Evolutionary conservation across 768 basidiomycete species (phyloP).

Genomic region (Trametes meyenii): DNA sequence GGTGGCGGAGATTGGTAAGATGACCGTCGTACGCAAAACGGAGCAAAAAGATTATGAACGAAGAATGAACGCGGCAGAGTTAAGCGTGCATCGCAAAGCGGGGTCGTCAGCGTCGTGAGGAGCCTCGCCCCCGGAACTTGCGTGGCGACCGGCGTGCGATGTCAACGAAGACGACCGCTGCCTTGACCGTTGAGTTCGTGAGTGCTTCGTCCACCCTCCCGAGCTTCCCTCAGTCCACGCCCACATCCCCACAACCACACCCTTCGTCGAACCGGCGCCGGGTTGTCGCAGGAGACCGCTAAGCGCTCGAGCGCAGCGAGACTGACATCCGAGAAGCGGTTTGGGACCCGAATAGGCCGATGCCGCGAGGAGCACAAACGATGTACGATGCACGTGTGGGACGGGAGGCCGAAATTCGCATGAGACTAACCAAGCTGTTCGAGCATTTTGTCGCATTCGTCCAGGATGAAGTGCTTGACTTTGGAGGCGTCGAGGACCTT

Average conservation of each 20-base stretch:
- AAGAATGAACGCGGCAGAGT: slow-evolving; percentile 12
- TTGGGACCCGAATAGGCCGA: slow-evolving; percentile 31
- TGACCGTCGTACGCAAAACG: slow-evolving; percentile 24
- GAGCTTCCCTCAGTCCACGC: slow-evolving; percentile 16
- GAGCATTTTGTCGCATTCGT: slow-evolving; percentile 99
- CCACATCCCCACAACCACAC: slow-evolving; percentile 28
- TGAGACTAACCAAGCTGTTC: slow-evolving; percentile 99
- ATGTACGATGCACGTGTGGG: slow-evolving; percentile 40
- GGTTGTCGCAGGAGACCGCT: slow-evolving; percentile 28
- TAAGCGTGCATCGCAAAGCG: slow-evolving; percentile 18
- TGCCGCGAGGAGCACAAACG: slow-evolving; percentile 52
- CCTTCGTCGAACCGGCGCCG: slow-evolving; percentile 28
- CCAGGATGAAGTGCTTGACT: slow-evolving; percentile 99
- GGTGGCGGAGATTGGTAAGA: slow-evolving; percentile 53
- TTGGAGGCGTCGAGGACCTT: slow-evolving; percentile 94
- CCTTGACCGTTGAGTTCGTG: slow-evolving; percentile 17
- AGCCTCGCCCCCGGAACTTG: slow-evolving; percentile 17
- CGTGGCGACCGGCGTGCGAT: slow-evolving; percentile 17
- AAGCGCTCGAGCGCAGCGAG: slow-evolving; percentile 40
- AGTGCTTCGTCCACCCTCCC: slow-evolving; percentile 21
- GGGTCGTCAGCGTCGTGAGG: slow-evolving; percentile 6
- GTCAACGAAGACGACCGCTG: slow-evolving; percentile 15
- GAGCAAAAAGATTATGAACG: slow-evolving; percentile 27
- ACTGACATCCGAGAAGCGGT: slow-evolving; percentile 35
- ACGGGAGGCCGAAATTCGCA: slow-evolving; percentile 73